phyloP scores from a whole-genome alignment of 2,329 filamentous ascomycete species.

The Onygena corvina region DNA sequence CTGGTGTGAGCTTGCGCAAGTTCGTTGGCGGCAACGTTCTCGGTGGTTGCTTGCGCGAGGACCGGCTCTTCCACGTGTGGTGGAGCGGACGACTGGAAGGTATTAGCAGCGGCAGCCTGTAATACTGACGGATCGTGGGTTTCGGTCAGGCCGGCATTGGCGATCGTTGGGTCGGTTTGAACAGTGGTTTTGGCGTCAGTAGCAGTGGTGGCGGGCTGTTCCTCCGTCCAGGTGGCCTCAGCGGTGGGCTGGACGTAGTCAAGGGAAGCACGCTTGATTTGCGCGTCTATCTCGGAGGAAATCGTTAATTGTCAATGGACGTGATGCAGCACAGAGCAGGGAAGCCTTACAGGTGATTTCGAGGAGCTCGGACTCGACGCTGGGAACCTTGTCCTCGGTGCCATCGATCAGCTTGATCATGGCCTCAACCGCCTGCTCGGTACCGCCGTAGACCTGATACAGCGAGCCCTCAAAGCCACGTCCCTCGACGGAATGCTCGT shows the following conservation, averaged over 20 bases:
- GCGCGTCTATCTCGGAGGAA: slow-evolving; percentile 36
- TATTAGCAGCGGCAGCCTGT: slow-evolving; percentile 47
- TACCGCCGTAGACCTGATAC: slow-evolving; percentile 52
- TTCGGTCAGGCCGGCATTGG: slow-evolving; percentile 50
- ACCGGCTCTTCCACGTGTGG: slow-evolving; percentile 19
- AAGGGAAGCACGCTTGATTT: slow-evolving; percentile 41
- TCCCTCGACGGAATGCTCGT: slow-evolving; percentile 46
- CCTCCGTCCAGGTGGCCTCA: slow-evolving; percentile 38
- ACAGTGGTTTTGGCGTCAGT: slow-evolving; percentile 26
- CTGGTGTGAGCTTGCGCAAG: slow-evolving; percentile 33
- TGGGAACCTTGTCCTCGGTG: slow-evolving; percentile 45
- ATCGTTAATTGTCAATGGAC: not conserved
- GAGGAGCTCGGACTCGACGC: slow-evolving; percentile 43
- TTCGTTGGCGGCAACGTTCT: slow-evolving; percentile 32
- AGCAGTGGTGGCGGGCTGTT: slow-evolving; percentile 30
- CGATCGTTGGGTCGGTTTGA: slow-evolving; percentile 47
- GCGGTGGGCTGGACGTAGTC: slow-evolving; percentile 27
- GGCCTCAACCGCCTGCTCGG: slow-evolving; percentile 45
- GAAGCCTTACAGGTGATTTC: slow-evolving; percentile 44
- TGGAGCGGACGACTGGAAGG: slow-evolving; percentile 14
- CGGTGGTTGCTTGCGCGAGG: slow-evolving; percentile 30
- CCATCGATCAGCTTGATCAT: slow-evolving; percentile 51
- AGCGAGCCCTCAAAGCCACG: slow-evolving; percentile 53
- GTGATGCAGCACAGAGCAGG: not conserved
- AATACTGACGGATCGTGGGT: slow-evolving; percentile 40